Conservation (phyloP, 2,329 filamentous ascomycete genomes). For the Aspergillus nomiae region DNA sequence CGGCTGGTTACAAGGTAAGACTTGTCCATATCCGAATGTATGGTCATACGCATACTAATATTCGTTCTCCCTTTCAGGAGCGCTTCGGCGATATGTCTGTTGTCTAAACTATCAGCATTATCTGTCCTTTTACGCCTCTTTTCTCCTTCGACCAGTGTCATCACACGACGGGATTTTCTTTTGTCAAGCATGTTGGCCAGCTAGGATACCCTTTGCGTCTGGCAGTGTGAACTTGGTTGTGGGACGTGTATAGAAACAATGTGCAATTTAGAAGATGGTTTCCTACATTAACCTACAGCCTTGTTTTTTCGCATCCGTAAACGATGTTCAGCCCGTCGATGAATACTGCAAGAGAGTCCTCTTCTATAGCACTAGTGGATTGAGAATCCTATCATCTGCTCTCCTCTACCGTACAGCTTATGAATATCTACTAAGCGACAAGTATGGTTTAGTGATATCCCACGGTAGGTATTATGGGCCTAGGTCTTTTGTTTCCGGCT, state of each 20-base stretch:
- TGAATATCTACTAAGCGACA: neutral
- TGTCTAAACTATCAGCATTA: constrained; percentile 64
- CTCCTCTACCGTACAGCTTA: neutral
- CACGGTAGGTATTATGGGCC: neutral
- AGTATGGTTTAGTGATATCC: neutral
- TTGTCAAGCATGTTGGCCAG: constrained; percentile 29
- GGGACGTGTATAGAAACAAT: constrained; percentile 45
- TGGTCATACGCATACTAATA: constrained; percentile 4
- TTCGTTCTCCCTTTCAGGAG: constrained; percentile 64
- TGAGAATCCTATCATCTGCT: neutral
- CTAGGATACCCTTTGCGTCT: constrained; percentile 24
- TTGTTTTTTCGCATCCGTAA: constrained; percentile 1
- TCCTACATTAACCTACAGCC: constrained; percentile 9
- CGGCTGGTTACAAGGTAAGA: constrained; percentile 97
- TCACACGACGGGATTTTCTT: constrained; percentile 33
- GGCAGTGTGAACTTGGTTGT: constrained; percentile 34
- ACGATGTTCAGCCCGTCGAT: neutral
- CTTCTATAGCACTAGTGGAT: neutral
- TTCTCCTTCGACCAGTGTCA: constrained; percentile 34
- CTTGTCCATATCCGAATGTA: neutral
- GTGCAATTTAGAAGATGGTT: constrained; percentile 38
- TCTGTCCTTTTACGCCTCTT: constrained; percentile 28
- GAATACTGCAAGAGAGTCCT: neutral
- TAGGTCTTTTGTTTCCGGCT: neutral
- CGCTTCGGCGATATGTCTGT: constrained; percentile 97